Percentiles rank a stretch among this genome's conserved stretches.
Conservation (phyloP, 306 rosid genomes). For the Senna tora region DNA sequence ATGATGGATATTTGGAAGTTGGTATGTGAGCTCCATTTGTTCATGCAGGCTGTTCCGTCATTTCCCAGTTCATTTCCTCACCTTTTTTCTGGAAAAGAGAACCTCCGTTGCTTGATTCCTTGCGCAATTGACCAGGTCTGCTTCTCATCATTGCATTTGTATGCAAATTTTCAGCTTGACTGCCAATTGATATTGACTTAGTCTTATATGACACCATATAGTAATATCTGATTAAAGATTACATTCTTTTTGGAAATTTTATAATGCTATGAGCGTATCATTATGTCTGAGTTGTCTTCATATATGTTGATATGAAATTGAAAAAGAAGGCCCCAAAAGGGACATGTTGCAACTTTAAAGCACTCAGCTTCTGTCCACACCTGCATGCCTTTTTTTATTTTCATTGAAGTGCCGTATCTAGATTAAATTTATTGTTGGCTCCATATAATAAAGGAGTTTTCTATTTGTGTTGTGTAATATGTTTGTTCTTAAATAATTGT, state of each 20-base stretch:
- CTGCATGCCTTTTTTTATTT: not conserved
- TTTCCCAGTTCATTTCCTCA: constrained; percentile 99
- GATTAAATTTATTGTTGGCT: not conserved
- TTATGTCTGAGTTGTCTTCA: constrained; percentile 23
- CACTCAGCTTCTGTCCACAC: constrained; percentile 5
- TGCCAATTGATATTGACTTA: constrained; percentile 13
- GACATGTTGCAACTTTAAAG: not conserved
- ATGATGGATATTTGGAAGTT: constrained; percentile 29
- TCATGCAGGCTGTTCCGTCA: constrained; percentile 91
- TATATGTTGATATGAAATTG: constrained; percentile 12
- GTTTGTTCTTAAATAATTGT: constrained; percentile 19
- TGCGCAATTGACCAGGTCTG: constrained; percentile 96
- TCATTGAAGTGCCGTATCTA: not conserved
- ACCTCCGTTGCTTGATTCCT: constrained; percentile 90
- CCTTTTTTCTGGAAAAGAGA: constrained; percentile 74
- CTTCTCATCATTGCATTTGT: constrained; percentile 17
- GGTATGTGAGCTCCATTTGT: constrained; percentile 31
- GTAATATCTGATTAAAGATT: constrained; percentile 27
- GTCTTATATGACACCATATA: not conserved
- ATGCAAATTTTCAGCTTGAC: constrained; percentile 4
- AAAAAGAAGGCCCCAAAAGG: constrained; percentile 12
- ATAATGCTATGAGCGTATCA: constrained; percentile 5
- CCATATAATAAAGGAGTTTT: too few relatives aligned
- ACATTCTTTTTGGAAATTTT: constrained; percentile 20
- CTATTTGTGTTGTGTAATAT: not conserved